phyloP scores from a whole-genome alignment of 2,329 filamentous ascomycete species.

The Aspergillus ochraceus region DNA sequence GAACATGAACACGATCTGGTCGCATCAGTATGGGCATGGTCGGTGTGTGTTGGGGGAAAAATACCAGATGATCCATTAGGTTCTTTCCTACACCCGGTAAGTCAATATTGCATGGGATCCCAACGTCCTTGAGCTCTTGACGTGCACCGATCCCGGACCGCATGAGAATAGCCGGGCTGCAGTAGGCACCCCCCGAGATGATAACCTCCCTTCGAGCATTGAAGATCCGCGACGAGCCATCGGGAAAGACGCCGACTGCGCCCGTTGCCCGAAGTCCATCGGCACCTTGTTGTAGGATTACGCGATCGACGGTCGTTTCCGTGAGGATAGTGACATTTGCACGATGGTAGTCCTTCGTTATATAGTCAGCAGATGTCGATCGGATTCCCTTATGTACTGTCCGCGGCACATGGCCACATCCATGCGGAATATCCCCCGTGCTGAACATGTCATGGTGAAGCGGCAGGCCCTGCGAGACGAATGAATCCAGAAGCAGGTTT shows the following conservation, averaged over 20 bases:
- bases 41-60: slow-evolving; percentile 6
- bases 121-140: slow-evolving; percentile 42
- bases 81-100: slow-evolving; percentile 56
- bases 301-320: slow-evolving; percentile 53
- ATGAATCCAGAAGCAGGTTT: slow-evolving; percentile 55
- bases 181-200: slow-evolving; percentile 51
- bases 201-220: slow-evolving; percentile 50
- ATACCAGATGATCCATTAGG: slow-evolving; percentile 54
- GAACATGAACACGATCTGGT: slow-evolving; percentile 59
- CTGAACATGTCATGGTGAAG: slow-evolving; percentile 62
- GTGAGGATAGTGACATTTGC: slow-evolving; percentile 52
- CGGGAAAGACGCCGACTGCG: slow-evolving; percentile 21
- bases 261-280: slow-evolving; percentile 45
- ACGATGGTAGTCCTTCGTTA: slow-evolving; percentile 44
- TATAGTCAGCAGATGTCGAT: slow-evolving; percentile 56
- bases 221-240: slow-evolving; percentile 40
- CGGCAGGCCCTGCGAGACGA: slow-evolving; percentile 55
- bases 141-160: slow-evolving; percentile 54
- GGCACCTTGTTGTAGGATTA: slow-evolving; percentile 45
- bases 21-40: slow-evolving; percentile 5
- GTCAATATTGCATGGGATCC: slow-evolving; percentile 47
- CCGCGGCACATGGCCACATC: slow-evolving; percentile 56
- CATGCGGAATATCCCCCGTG: slow-evolving; percentile 52
- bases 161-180: slow-evolving; percentile 55
- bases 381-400: slow-evolving; percentile 55